Percentiles rank a stretch among this genome's conserved stretches.
phyloP scores from a whole-genome alignment of 1,284 basidiomycete species.

The Porogramme epimiltina region DNA sequence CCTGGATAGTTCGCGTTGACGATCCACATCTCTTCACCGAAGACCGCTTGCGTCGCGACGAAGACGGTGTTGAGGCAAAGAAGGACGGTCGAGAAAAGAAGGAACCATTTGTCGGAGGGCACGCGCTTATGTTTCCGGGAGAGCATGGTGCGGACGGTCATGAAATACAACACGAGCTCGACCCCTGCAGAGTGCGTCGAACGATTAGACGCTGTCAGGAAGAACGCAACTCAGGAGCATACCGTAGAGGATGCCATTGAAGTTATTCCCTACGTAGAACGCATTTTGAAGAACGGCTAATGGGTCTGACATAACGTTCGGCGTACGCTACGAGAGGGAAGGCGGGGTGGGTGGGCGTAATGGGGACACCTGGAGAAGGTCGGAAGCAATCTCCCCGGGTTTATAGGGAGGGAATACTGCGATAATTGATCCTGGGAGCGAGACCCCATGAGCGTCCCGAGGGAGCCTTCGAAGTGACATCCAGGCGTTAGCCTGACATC shows the following conservation, averaged over 20 bases:
- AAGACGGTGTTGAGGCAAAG: conserved; percentile 19
- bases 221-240: not conserved
- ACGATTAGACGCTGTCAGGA: no score
- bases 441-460: no score
- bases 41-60: conserved; percentile 12
- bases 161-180: not conserved
- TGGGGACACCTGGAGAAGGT: no score
- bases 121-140: not conserved
- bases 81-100: conserved; percentile 5
- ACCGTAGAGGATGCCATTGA: conserved; percentile 4
- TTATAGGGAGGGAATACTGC: no score
- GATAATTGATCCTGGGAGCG: no score
- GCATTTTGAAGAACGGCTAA: not conserved
- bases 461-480: no score
- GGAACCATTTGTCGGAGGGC: not conserved
- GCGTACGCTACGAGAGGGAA: no score
- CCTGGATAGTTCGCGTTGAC: conserved; percentile 18
- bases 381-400: no score
- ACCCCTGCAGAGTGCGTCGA: not conserved
- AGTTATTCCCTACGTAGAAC: conserved; percentile 3
- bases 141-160: not conserved
- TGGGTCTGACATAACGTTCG: no score
- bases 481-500: no score
- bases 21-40: conserved; percentile 22
- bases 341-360: no score